A percentile compares a stretch with the other conserved stretches of the same genome.
Conservation (phyloP, 768 basidiomycete genomes). For the Agrocybe pediades region DNA sequence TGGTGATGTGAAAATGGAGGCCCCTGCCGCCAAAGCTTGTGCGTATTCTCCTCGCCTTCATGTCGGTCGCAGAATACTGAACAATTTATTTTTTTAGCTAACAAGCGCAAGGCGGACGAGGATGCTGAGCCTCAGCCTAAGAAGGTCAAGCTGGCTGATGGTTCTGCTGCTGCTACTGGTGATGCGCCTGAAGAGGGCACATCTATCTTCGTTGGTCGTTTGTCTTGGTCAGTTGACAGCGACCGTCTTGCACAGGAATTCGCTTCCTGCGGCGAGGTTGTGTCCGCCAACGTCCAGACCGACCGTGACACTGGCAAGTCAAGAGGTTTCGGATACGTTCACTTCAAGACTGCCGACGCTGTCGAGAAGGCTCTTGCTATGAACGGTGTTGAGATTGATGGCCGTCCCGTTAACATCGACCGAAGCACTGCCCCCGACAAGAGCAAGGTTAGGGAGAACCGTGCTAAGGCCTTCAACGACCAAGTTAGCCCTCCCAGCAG, state of each 20-base stretch:
- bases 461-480: conserved; percentile 81
- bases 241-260: conserved; percentile 95
- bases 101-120: conserved; percentile 83
- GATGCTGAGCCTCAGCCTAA: conserved; percentile 64
- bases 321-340: conserved; percentile 84
- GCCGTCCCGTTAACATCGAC: conserved; percentile 86
- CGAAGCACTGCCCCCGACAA: conserved; percentile 67
- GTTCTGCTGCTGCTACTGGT: conserved; percentile 43
- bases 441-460: conserved; percentile 58
- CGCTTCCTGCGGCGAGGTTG: conserved; percentile 83
- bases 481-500: conserved; percentile 59
- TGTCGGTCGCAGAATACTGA: neutral
- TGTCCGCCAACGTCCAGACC: conserved; percentile 85
- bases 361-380: conserved; percentile 80
- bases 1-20: conserved; percentile 61
- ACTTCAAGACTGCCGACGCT: conserved; percentile 69
- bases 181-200: conserved; percentile 49
- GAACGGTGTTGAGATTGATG: conserved; percentile 90
- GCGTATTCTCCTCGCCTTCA: conserved; percentile 2
- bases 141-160: conserved; percentile 78
- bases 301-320: conserved; percentile 83
- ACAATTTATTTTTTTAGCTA: conserved; percentile 29
- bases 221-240: conserved; percentile 97
- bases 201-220: conserved; percentile 87
- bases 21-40: conserved; percentile 29